phyloP scores from a whole-genome alignment of 257 asterid genomes.

The Linderniella brevidens region DNA sequence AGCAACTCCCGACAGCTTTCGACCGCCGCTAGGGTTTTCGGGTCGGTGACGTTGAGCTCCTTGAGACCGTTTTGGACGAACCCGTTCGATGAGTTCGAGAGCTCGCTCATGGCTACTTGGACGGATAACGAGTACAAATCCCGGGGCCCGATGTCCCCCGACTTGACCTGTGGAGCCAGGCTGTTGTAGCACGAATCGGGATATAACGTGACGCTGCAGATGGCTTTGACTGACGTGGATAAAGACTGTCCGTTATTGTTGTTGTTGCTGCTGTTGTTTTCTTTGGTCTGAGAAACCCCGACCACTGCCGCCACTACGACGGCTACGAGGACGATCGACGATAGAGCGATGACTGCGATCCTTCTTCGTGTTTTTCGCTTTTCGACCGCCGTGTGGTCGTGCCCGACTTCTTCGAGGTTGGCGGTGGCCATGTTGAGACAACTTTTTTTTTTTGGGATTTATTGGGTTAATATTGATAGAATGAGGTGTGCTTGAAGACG shows the following conservation, averaged over 20 bases:
- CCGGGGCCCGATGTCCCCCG: conserved; percentile 23
- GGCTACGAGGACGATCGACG: conserved; percentile 39
- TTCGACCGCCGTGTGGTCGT: conserved; percentile 28
- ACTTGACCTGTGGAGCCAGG: conserved; percentile 21
- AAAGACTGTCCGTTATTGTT: conserved; percentile 5
- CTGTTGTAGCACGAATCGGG: conserved; percentile 44
- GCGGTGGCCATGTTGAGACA: conserved; percentile 26
- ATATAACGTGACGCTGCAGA: conserved; percentile 27
- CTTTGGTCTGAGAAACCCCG: conserved; percentile 21
- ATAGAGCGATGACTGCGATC: conserved; percentile 27
- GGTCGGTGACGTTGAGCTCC: conserved; percentile 23
- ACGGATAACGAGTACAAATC: conserved; percentile 28
- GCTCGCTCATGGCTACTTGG: conserved; percentile 34
- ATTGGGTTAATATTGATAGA: no score
- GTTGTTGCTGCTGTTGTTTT: conserved; percentile 11
- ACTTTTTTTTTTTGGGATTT: background rate
- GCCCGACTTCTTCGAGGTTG: conserved; percentile 44
- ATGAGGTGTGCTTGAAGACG: no score
- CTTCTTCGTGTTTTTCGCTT: conserved; percentile 33
- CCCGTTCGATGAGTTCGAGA: conserved; percentile 21
- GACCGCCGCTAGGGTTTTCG: conserved; percentile 18
- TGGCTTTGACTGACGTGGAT: conserved; percentile 22
- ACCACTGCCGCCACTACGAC: conserved; percentile 36
- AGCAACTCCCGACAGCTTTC: conserved; percentile 36
- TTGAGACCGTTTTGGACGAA: no score